These are phyloP conservation scores for Carex arenaria DNA, from an alignment of 202 grass and related monocot species.

Conservation along the genomic window DNA sequence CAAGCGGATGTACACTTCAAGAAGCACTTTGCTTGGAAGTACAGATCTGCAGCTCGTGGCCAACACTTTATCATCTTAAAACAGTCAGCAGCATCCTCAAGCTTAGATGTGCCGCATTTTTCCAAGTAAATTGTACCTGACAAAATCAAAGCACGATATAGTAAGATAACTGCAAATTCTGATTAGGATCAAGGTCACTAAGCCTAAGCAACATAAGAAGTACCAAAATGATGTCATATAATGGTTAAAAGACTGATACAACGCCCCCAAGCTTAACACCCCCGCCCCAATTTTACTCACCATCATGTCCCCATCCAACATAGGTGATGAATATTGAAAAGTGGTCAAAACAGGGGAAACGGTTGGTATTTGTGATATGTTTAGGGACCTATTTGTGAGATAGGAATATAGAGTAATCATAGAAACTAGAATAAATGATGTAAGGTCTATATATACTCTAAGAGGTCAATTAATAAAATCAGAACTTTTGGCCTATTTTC, in stretches of 20 bases:
- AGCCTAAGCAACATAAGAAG: background rate
- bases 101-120: conserved; percentile 53
- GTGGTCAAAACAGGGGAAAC: no score
- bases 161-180: background rate
- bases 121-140: conserved; percentile 70
- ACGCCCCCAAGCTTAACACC: background rate
- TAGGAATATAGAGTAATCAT: no score
- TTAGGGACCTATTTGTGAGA: no score
- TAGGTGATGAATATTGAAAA: background rate
- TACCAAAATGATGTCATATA: background rate
- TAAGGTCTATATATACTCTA: no score
- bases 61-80: conserved; percentile 41
- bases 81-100: conserved; percentile 69
- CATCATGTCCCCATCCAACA: background rate
- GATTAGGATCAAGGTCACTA: background rate
- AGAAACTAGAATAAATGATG: no score
- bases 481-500: no score
- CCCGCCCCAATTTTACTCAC: background rate
- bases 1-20: conserved; percentile 53
- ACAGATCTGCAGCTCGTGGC: conserved; percentile 49
- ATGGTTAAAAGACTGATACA: background rate
- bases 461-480: no score
- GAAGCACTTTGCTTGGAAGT: conserved; percentile 69
- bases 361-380: no score
- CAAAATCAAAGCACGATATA: background rate